These are phyloP conservation scores for Nannochloropsis salina DNA, from an alignment of 108 stramenopile species.

Conservation along the genomic window DNA sequence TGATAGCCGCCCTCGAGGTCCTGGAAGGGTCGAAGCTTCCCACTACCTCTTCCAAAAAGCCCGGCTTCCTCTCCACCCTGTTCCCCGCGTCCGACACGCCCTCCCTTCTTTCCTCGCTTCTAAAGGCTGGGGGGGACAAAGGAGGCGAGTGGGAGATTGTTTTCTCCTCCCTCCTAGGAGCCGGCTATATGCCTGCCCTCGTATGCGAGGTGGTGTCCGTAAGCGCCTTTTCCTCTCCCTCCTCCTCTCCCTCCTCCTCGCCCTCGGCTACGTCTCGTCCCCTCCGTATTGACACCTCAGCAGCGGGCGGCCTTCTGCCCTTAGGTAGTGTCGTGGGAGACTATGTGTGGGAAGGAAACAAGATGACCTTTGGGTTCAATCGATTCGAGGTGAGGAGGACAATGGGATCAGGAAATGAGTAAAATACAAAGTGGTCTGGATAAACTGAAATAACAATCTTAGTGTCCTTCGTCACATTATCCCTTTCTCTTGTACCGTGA, in stretches of 20 bases:
- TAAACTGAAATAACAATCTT: background rate
- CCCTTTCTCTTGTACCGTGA: background rate
- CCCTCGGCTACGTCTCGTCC: background rate
- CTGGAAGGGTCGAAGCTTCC: background rate
- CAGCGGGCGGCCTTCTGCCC: background rate
- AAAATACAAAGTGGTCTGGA: background rate
- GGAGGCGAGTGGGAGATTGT: background rate
- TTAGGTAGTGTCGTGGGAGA: background rate
- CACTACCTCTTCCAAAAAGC: background rate
- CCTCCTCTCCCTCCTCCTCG: background rate
- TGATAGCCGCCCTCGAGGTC: background rate
- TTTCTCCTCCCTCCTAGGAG: background rate
- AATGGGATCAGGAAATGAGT: background rate
- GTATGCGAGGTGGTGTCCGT: background rate
- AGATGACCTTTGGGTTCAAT: background rate
- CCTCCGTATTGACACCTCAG: background rate
- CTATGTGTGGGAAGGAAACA: conserved; percentile 7
- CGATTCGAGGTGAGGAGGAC: background rate
- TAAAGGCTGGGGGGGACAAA: background rate
- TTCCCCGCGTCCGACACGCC: background rate
- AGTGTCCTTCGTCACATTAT: background rate
- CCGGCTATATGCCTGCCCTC: background rate
- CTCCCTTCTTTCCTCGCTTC: background rate
- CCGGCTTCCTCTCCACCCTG: background rate
- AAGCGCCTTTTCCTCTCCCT: background rate